phyloP scores from a whole-genome alignment of 2,329 filamentous ascomycete genomes.

The Calonectria hawksworthii region DNA sequence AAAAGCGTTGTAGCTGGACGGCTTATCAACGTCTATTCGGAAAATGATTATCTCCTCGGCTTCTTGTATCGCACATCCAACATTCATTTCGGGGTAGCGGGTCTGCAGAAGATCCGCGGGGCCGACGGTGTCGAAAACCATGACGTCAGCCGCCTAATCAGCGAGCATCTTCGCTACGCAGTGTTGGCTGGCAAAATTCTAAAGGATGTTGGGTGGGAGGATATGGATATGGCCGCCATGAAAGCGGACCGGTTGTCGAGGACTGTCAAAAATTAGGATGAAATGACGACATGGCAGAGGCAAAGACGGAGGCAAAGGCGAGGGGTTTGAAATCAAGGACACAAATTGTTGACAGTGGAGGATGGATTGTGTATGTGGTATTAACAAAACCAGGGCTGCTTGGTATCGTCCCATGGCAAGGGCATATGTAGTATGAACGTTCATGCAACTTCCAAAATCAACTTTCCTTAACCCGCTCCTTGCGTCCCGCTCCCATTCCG shows the following conservation, averaged over 20 bases:
- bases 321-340: neutral
- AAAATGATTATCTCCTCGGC: slow-evolving; percentile 88
- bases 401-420: slow-evolving; percentile 26
- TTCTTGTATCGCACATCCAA: slow-evolving; percentile 89
- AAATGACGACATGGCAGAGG: neutral
- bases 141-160: slow-evolving; percentile 74
- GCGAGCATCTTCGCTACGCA: slow-evolving; percentile 79
- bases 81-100: slow-evolving; percentile 86
- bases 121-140: slow-evolving; percentile 78
- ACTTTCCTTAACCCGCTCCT: slow-evolving; percentile 16
- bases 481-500: slow-evolving; percentile 21
- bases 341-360: neutral
- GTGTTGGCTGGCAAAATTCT: slow-evolving; percentile 77
- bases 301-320: neutral
- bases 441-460: slow-evolving; percentile 21
- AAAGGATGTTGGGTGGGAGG: slow-evolving; percentile 77
- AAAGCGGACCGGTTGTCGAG: slow-evolving; percentile 42
- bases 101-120: slow-evolving; percentile 80
- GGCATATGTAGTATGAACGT: slow-evolving; percentile 29
- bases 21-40: slow-evolving; percentile 91
- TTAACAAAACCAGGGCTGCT: slow-evolving; percentile 34
- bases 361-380: slow-evolving; percentile 38
- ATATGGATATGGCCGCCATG: slow-evolving; percentile 62
- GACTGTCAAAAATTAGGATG: slow-evolving; percentile 15
- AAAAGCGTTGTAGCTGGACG: slow-evolving; percentile 85